These are phyloP conservation scores for Nicotiana undulata DNA, from an alignment of 257 asterid genomes.

Conservation along the genomic window DNA sequence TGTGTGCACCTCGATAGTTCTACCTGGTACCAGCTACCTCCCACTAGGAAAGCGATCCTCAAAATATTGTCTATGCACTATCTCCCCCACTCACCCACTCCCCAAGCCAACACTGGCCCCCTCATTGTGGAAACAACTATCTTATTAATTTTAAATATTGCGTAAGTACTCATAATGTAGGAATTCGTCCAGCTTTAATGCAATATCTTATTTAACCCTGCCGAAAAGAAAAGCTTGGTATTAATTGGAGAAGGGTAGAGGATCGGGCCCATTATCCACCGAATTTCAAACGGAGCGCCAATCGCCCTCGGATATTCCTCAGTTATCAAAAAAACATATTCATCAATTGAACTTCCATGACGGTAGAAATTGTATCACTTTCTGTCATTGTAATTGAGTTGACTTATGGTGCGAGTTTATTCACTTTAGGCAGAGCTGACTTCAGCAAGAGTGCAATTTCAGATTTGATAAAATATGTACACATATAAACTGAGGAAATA, in stretches of 20 bases:
- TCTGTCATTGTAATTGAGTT: too few species aligned
- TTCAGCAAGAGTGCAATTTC: too few species aligned
- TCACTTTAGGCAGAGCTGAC: too few species aligned
- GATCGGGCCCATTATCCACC: too few species aligned
- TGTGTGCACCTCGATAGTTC: too few species aligned
- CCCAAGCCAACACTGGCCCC: not conserved
- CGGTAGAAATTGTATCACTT: not conserved
- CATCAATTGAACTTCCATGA: not conserved
- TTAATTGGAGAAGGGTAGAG: too few species aligned
- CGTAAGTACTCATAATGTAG: not conserved
- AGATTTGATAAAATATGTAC: not conserved
- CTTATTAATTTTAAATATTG: not conserved
- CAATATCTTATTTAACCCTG: not conserved
- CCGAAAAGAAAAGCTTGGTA: too few species aligned
- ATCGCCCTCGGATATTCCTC: too few species aligned
- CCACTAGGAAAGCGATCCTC: not conserved
- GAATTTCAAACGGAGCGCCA: too few species aligned
- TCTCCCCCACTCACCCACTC: not conserved
- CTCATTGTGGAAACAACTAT: not conserved
- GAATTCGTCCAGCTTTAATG: not conserved
- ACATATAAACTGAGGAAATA: not conserved
- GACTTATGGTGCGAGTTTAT: too few species aligned
- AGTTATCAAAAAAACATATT: too few species aligned
- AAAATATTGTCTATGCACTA: not conserved
- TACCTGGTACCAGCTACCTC: too few species aligned